Evolutionary conservation across 495 filamentous ascomycete genomes (phyloP).

Genomic region (Aspergillus coremiiformis): DNA sequence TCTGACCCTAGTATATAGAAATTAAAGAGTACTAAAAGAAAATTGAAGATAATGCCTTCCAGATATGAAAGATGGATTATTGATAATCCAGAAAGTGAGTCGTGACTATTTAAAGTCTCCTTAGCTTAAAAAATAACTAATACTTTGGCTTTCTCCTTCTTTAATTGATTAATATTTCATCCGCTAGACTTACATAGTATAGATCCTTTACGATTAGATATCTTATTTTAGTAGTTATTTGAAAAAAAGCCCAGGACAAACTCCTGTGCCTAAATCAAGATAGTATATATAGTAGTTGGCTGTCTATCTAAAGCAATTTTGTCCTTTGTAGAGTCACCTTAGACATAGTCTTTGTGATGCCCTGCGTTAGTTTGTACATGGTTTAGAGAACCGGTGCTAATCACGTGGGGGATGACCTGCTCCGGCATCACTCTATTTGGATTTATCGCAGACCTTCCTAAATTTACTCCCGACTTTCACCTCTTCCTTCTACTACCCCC

Average conservation of each 20-base stretch:
- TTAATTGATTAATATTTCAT: background rate
- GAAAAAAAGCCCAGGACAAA: constrained; percentile 2
- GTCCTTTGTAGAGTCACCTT: background rate
- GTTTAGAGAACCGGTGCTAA: no score
- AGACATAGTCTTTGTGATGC: no score
- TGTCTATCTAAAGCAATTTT: background rate
- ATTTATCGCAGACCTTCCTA: constrained; percentile 1
- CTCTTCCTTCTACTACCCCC: background rate
- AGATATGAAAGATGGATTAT: background rate
- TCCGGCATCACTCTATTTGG: no score
- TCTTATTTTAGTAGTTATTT: no score
- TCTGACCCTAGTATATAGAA: background rate
- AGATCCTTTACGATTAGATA: no score
- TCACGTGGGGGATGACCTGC: no score
- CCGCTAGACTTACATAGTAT: constrained; percentile 1
- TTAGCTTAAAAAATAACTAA: constrained; percentile 6
- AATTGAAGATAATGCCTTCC: background rate
- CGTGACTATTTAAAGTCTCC: background rate
- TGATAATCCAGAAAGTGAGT: background rate
- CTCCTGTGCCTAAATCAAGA: background rate
- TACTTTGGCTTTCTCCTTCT: background rate
- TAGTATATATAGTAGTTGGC: background rate
- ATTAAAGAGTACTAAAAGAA: constrained; percentile 3
- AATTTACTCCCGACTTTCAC: background rate
- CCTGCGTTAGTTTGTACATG: no score